Conservation (phyloP, 2,329 filamentous ascomycete genomes). For the Colletotrichum siamense region DNA sequence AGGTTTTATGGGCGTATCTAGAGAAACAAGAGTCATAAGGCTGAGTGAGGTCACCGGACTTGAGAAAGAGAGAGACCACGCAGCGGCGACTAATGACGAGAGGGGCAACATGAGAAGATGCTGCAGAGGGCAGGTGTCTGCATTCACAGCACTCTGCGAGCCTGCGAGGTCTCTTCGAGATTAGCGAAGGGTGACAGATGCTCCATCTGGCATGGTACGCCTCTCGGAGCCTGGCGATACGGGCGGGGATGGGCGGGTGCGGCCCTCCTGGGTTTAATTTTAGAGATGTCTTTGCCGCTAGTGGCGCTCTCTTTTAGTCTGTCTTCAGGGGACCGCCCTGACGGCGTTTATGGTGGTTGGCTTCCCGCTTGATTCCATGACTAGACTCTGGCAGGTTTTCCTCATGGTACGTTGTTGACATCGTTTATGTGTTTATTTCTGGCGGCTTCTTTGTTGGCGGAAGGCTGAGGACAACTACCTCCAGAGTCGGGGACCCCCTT, state of each 20-base stretch:
- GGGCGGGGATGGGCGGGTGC: background rate
- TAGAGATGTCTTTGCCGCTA: slow-evolving; percentile 11
- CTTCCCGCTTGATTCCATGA: background rate
- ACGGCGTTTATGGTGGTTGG: background rate
- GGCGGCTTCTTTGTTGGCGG: background rate
- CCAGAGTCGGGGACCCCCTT: background rate
- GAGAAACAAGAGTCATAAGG: background rate
- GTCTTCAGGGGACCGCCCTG: background rate
- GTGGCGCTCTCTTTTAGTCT: background rate
- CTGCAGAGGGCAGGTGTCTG: background rate
- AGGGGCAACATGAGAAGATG: background rate
- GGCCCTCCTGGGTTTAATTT: slow-evolving; percentile 4
- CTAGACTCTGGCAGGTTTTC: background rate
- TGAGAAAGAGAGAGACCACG: background rate
- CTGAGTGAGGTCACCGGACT: background rate
- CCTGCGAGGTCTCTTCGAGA: slow-evolving; percentile 1
- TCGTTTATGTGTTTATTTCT: background rate
- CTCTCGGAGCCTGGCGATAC: background rate
- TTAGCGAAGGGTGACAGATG: slow-evolving; percentile 10
- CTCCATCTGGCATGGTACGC: background rate
- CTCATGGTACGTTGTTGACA: background rate
- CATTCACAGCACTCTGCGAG: background rate
- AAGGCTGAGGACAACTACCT: background rate
- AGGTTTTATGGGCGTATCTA: background rate
- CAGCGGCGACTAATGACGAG: background rate